Conservation (phyloP, 345 rosid genomes). For the Populus euphratica region DNA sequence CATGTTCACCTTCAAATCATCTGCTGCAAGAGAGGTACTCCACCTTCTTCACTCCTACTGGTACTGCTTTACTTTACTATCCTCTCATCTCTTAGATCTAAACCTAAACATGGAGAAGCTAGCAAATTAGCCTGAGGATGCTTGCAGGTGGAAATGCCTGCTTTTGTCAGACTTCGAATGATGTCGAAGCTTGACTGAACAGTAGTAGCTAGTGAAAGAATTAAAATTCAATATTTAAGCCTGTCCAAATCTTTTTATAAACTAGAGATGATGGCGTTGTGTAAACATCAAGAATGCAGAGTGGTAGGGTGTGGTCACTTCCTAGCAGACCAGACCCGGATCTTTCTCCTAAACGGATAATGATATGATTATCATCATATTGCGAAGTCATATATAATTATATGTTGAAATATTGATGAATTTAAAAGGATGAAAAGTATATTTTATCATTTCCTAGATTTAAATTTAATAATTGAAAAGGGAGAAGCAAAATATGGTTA, state of each 20-base stretch:
- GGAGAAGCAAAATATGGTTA: too few relatives aligned
- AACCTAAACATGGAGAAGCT: neutral
- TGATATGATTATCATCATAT: neutral
- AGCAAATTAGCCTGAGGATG: neutral
- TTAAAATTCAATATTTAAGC: neutral
- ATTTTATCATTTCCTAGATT: too few relatives aligned
- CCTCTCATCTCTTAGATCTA: neutral
- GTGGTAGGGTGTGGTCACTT: slow-evolving; percentile 34
- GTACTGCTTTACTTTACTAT: neutral
- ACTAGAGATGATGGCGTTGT: neutral
- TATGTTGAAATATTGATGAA: neutral
- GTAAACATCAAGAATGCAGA: slow-evolving; percentile 6
- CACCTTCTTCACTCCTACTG: neutral
- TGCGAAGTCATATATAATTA: neutral
- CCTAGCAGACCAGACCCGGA: slow-evolving; percentile 38
- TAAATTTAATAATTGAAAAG: too few relatives aligned
- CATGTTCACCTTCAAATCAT: slow-evolving; percentile 79
- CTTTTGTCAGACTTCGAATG: neutral
- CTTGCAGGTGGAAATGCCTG: neutral
- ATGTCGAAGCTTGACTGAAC: slow-evolving; percentile 16
- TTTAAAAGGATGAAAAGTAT: too few relatives aligned
- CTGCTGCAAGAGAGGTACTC: slow-evolving; percentile 79
- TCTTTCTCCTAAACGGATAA: slow-evolving; percentile 22
- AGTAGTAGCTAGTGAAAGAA: neutral
- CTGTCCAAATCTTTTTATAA: neutral